phyloP scores from a whole-genome alignment of 1,284 basidiomycete species.

The Rhodotorula sp. region DNA sequence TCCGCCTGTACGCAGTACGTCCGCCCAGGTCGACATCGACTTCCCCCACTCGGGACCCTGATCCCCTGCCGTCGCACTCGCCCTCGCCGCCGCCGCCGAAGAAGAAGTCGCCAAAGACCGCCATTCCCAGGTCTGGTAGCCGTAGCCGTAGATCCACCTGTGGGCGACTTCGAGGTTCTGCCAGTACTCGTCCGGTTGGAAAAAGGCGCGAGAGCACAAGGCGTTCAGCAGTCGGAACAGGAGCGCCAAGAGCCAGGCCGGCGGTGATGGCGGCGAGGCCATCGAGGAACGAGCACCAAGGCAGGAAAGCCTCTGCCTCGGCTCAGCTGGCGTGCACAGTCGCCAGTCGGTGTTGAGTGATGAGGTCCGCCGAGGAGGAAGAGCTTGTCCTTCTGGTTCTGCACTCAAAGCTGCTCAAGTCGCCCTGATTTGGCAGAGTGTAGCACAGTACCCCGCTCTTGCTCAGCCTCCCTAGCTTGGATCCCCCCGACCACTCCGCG shows the following conservation, averaged over 20 bases:
- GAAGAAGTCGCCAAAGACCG: slow-evolving; percentile 43
- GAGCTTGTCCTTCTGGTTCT: too few species aligned
- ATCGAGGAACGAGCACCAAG: not conserved
- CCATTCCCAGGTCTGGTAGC: slow-evolving; percentile 97
- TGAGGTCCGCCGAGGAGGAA: too few species aligned
- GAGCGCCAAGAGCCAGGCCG: slow-evolving; percentile 36
- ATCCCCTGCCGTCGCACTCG: slow-evolving; percentile 51
- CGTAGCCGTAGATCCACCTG: slow-evolving; percentile 82
- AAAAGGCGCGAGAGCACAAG: slow-evolving; percentile 76
- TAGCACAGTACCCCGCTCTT: too few species aligned
- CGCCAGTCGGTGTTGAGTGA: too few species aligned
- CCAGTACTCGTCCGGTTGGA: slow-evolving; percentile 97
- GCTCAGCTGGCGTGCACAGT: too few species aligned
- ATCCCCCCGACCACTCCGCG: too few species aligned
- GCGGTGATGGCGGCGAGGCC: not conserved
- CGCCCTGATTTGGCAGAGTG: too few species aligned
- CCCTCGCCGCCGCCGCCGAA: slow-evolving; percentile 50
- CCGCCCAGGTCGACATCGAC: not conserved
- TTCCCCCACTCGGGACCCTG: not conserved
- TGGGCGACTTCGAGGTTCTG: slow-evolving; percentile 94
- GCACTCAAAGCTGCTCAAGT: too few species aligned
- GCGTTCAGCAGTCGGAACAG: slow-evolving; percentile 55
- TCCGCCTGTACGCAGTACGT: slow-evolving; percentile 4
- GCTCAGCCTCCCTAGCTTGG: too few species aligned
- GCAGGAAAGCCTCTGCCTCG: not conserved